Percentiles rank a stretch among this genome's conserved stretches.
These are phyloP conservation scores for Leucocoprinus sp. DNA, from an alignment of 768 basidiomycete species.

Conservation along the genomic window DNA sequence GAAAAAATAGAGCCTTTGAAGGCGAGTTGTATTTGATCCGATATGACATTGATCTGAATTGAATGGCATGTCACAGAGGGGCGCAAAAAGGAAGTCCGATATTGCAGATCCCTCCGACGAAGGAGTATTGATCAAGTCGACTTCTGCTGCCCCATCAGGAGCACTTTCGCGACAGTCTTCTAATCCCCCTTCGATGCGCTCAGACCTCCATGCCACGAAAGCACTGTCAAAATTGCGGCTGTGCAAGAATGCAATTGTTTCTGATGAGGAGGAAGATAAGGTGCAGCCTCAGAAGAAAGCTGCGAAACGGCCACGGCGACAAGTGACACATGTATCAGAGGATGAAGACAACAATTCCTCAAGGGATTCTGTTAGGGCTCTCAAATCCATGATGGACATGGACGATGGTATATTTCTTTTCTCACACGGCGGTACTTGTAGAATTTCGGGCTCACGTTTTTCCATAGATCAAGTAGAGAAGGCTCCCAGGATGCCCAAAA, in stretches of 20 bases:
- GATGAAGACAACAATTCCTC: conserved; percentile 19
- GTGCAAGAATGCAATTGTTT: conserved; percentile 43
- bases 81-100: conserved; percentile 38
- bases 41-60: not conserved
- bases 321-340: conserved; percentile 24
- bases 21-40: conserved; percentile 5
- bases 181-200: conserved; percentile 8
- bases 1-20: conserved; percentile 26
- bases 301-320: conserved; percentile 23
- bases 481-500: conserved; percentile 17
- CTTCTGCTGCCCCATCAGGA: conserved; percentile 10
- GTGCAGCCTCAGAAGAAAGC: conserved; percentile 21
- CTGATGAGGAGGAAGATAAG: conserved; percentile 57
- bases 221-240: conserved; percentile 24
- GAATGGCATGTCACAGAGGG: conserved; percentile 20
- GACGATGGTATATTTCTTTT: conserved; percentile 48
- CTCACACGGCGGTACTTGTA: not conserved
- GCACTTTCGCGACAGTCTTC: conserved; percentile 13
- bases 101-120: conserved; percentile 20
- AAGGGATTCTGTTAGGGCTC: conserved; percentile 32
- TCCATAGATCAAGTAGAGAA: conserved; percentile 25
- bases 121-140: conserved; percentile 16
- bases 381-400: conserved; percentile 65
- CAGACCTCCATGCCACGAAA: conserved; percentile 7
- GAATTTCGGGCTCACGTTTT: not conserved